Evolutionary conservation across 495 filamentous ascomycete species (phyloP).

Genomic region (Ascodesmis nigricans): DNA sequence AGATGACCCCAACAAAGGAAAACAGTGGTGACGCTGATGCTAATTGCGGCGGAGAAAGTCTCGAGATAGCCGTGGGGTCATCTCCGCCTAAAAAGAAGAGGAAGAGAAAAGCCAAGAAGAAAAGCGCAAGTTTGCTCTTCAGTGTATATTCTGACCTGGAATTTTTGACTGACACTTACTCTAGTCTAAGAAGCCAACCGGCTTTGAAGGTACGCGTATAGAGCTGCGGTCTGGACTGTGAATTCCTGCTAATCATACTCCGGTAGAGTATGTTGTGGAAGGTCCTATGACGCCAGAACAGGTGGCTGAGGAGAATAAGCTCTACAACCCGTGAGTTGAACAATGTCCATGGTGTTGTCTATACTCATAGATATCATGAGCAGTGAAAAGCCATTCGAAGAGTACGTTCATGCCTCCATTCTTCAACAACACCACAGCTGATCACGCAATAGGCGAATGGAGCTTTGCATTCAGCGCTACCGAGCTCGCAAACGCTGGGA

Average conservation of each 20-base stretch:
- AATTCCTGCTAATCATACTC: background rate
- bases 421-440: no score
- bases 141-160: background rate
- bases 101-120: no score
- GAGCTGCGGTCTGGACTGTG: background rate
- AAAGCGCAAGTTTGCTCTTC: background rate
- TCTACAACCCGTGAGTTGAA: constrained; percentile 41
- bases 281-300: constrained; percentile 51
- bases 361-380: no score
- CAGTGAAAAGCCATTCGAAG: no score
- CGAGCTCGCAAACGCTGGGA: constrained; percentile 51
- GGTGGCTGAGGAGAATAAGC: constrained; percentile 32
- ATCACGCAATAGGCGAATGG: constrained; percentile 39
- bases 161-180: background rate
- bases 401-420: no score
- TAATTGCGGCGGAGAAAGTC: constrained; percentile 6
- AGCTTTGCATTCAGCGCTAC: constrained; percentile 69
- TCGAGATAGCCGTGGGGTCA: no score
- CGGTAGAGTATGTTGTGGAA: constrained; percentile 48
- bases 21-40: no score
- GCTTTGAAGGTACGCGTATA: constrained; percentile 30
- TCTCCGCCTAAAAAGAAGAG: no score
- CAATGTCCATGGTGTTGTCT: no score
- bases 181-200: constrained; percentile 28
- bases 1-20: no score